Evolutionary conservation across 1,284 basidiomycete genomes (phyloP), one percentile per base, ranked within the genome.

Genomic region (Ceratobasidium theobromae): DNA sequence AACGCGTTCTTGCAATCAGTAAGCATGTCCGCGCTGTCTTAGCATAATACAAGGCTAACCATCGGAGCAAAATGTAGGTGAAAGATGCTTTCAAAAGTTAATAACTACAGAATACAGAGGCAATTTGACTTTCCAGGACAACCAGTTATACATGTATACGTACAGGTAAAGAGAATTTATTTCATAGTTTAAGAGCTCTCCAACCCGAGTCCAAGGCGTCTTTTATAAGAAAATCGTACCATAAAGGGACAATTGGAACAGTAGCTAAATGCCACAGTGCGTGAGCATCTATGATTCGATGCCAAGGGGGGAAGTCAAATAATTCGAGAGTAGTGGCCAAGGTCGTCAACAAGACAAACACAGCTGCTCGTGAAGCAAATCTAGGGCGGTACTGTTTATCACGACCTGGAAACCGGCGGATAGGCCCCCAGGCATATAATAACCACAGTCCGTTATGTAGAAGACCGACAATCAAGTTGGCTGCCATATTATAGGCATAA

Each of bases 231-330:
- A 95, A 95, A 16, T 81, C 78, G 72, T 94, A 99, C 96, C 96
- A 99, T 66, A 84, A 80, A 54, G 82, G 74, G 1, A 87, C 84
- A 52, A 99, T 84, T 0, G 91, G 91, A 0, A 85, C 88, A 0
- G 96, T 99, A 1, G 86, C 84, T 2, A 91, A 78, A 77, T 99
- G 97, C 97, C 97, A 99, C 11, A 98, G 77, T 3, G 94, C 82
- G 76, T 99, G 97, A 0, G 96, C 94, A 73, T 99, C 97, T n/a
- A 98, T 78, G 2, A 86, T 75, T 45, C 94, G 78, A 27, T 75
- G 72, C 77, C 86, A 79, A 0, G 97, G 93, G 1, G 93, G 85
- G 72, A 99, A 99, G 73, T 99, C 97, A 70, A 98, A 86, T 1
- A 99, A 74, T 75, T 99, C 97, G 27, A 99, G 81, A 0, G 81